Base-by-base conservation (phyloP, 1,139 yeast genomes). In the Sugiyamaella sp. region DNA sequence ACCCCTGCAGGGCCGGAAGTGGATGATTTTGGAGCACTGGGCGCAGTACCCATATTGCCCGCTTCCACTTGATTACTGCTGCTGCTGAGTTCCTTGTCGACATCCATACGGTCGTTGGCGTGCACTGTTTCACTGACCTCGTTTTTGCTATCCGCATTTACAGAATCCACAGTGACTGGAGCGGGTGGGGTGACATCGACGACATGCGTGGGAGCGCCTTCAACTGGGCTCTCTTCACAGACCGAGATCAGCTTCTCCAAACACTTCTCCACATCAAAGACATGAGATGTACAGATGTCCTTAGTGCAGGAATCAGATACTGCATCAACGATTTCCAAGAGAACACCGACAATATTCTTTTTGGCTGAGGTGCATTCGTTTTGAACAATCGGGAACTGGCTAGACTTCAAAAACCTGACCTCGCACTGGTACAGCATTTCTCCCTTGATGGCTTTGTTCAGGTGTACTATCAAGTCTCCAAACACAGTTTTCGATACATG, bases 371-470 rank as follows among this genome's bases (percentile, higher is more conserved):
- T 48, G 1, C 54, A 42, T 2, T 57, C 53, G 10, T 63, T 58
- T 10, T 54, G 37, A 2, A 74, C 70, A n/a, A 60, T 54, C 1
- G 81, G 80, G 60, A 82, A 80, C n/a, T 67, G 68, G 3, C 78
- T 70, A 2, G 80, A 74, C 14, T 74, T 70, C 46, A 84, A 63
- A 53, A 82, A 76, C 1, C 68, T 55, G 10, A 70, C 67, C 39
- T 81, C 78, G 54, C 81, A 70, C 32, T 68, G 66, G 37, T 68
- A 62, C 17, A 78, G 61, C 5, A 77, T 60, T 38, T 64, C 60
- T 8, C 67, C 58, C 55, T 76, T 77, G 38, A 71, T 55, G 0
- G 55, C 49, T 10, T 65, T 61, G 14, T 71, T 70, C 32, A 78
- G 54, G 25, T 69, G 63, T 21, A 71, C 69, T 59, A 78, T 71